phyloP scores from a whole-genome alignment of 2,329 filamentous ascomycete genomes.

The Lecanoromycetidae sp. region DNA sequence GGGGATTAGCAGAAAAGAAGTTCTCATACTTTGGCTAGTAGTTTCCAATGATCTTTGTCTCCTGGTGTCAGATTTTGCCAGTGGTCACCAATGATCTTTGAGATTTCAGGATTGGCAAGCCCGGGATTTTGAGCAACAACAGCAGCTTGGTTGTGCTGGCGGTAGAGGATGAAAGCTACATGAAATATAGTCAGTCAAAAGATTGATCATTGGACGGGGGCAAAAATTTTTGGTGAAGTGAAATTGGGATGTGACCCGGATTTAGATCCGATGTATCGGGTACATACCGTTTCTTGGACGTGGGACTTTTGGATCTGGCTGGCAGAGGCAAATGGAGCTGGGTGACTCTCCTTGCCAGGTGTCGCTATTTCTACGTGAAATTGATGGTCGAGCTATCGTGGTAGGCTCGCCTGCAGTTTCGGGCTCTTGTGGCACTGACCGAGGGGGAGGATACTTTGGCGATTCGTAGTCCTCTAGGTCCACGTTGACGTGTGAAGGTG shows the following conservation, averaged over 20 bases:
- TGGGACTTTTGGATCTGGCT: constrained; percentile 59
- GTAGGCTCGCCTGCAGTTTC: neutral
- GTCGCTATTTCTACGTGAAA: constrained; percentile 22
- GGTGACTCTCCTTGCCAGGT: constrained; percentile 27
- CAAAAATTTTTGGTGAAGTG: neutral
- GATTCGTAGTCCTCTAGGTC: constrained; percentile 11
- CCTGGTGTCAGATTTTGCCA: constrained; percentile 69
- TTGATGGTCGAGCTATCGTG: constrained; percentile 14
- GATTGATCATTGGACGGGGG: constrained; percentile 10
- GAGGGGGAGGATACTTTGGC: constrained; percentile 6
- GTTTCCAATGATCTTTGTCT: constrained; percentile 76
- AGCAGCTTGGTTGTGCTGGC: constrained; percentile 75
- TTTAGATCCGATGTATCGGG: neutral
- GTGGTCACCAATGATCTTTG: constrained; percentile 89
- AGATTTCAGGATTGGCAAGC: constrained; percentile 88
- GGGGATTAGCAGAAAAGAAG: constrained; percentile 13
- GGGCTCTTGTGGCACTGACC: neutral
- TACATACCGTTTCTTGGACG: constrained; percentile 57
- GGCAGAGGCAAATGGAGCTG: constrained; percentile 53
- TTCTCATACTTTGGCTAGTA: constrained; percentile 58
- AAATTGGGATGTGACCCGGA: neutral
- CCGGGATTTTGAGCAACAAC: constrained; percentile 77
- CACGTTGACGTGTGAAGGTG: constrained; percentile 2
- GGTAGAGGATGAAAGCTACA: constrained; percentile 90
- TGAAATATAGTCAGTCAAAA: neutral